Base-by-base conservation (phyloP, 768 basidiomycete species). In the Serpula lacrymans region DNA sequence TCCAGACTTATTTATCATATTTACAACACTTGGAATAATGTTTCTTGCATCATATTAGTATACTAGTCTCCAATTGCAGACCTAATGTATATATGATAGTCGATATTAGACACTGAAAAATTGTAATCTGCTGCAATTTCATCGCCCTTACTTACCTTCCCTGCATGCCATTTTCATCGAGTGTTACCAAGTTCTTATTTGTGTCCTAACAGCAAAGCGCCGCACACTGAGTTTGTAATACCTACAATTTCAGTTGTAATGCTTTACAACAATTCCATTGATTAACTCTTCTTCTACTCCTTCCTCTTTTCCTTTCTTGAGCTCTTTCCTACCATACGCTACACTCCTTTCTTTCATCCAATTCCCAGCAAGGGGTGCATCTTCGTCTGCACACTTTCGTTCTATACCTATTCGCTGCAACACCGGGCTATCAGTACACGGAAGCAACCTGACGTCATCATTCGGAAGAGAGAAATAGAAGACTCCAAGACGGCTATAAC, bases 391-490 rank as follows among this genome's bases (percentile, higher is more conserved):
- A 23, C 60, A 65, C 12, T 60, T 46, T 27, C 64, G 49, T 18
- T 51, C 37, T 37, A 71, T 55, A 4, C 68, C 69, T 1, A 60
- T 54, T 20, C 55, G 52, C 43, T 71, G 59, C 6, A 75, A 50
- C 3, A 71, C 67, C 0, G 73, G 67, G 43, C 74, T 74, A 11
- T 69, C 62, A 4, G 42, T 42, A 17, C 65, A 47, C 3, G 75
- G 72, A 2, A 51, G 47, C n/a, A 75, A 59, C 29, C 53, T 58
- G n/a, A 69, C 61, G 20, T 68, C 54, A 49, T 76, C 74, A 48
- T 75, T 60, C 5, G 68, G 51, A 45, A 70, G 54, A n/a, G 53
- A 54, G 45, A 78, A 75, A 48, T 72, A 74, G 51, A 72, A 72
- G 4, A 65, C 60, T 7, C 75, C 72, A 2, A 77, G 59, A n/a